A percentile compares a stretch with the other conserved stretches of the same genome.
Conservation (phyloP, 805 yeast species). For the Candida suzukii region DNA sequence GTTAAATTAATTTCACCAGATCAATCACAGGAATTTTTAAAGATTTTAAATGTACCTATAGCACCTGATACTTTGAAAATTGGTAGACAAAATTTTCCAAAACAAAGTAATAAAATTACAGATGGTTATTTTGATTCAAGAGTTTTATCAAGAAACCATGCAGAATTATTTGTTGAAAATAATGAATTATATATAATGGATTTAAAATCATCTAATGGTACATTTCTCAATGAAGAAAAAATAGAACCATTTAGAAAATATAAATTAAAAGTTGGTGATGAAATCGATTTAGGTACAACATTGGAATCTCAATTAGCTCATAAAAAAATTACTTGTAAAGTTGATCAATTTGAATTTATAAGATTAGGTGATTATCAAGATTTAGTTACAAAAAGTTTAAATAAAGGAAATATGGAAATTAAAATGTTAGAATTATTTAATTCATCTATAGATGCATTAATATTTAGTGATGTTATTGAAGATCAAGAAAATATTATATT, state of each 20-base stretch:
- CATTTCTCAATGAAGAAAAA: constrained; percentile 75
- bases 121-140: constrained; percentile 95
- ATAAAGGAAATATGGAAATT: constrained; percentile 18
- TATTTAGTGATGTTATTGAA: constrained; percentile 28
- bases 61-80: constrained; percentile 77
- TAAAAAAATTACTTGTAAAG: constrained; percentile 77
- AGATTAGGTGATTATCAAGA: constrained; percentile 27
- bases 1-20: constrained; percentile 73
- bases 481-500: constrained; percentile 24
- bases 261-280: constrained; percentile 71
- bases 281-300: constrained; percentile 91
- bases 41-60: constrained; percentile 71
- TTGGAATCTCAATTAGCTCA: constrained; percentile 66
- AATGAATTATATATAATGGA: constrained; percentile 68
- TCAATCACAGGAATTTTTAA: constrained; percentile 67
- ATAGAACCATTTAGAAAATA: constrained; percentile 56
- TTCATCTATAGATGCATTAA: constrained; percentile 27
- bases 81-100: constrained; percentile 82
- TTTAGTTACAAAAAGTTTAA: constrained; percentile 16
- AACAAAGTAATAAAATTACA: constrained; percentile 50
- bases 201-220: constrained; percentile 89
- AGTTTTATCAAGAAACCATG: constrained; percentile 90
- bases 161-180: constrained; percentile 70
- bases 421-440: constrained; percentile 25
- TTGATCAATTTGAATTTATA: constrained; percentile 64